Percentiles rank a stretch among this genome's conserved stretches.
Evolutionary conservation across 2,329 filamentous ascomycete genomes (phyloP).

Genomic region (Sporothrix inflata): DNA sequence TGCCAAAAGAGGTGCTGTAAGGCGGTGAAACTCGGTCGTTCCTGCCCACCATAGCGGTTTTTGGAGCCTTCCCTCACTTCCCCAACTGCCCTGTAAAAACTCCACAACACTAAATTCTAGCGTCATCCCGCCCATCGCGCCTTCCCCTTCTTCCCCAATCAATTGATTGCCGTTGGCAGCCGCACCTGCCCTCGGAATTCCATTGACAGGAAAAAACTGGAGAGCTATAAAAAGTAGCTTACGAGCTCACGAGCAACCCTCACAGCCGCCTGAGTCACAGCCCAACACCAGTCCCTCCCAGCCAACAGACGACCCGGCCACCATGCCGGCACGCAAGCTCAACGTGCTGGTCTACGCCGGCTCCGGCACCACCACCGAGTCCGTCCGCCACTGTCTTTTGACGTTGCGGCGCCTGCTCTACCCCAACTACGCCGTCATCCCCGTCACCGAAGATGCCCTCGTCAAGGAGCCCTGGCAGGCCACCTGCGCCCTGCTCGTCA

Average conservation of each 20-base stretch:
- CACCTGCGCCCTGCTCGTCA: conserved; percentile 84
- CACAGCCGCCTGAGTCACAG: background rate
- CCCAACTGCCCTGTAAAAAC: conserved; percentile 5
- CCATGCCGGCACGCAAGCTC: conserved; percentile 70
- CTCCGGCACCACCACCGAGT: conserved; percentile 82
- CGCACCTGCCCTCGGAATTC: conserved; percentile 2
- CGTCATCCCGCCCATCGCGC: conserved; percentile 16
- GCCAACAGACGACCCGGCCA: background rate
- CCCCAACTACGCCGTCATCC: conserved; percentile 89
- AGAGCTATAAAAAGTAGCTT: background rate
- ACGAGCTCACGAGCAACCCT: background rate
- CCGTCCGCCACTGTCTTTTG: conserved; percentile 86
- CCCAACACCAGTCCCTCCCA: background rate
- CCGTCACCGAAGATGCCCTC: conserved; percentile 75
- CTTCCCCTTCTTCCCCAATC: conserved; percentile 8
- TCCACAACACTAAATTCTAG: background rate
- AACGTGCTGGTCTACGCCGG: conserved; percentile 93
- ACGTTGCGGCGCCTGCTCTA: conserved; percentile 83
- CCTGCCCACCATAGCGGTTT: background rate
- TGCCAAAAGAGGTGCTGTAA: background rate
- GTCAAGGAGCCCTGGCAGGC: conserved; percentile 90
- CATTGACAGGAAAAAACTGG: background rate
- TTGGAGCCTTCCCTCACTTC: background rate
- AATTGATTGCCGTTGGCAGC: conserved; percentile 20
- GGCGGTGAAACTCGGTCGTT: conserved; percentile 13